These are phyloP conservation scores for Fusarium paranaense DNA, from an alignment of 2,329 filamentous ascomycete species.

Conservation along the genomic window DNA sequence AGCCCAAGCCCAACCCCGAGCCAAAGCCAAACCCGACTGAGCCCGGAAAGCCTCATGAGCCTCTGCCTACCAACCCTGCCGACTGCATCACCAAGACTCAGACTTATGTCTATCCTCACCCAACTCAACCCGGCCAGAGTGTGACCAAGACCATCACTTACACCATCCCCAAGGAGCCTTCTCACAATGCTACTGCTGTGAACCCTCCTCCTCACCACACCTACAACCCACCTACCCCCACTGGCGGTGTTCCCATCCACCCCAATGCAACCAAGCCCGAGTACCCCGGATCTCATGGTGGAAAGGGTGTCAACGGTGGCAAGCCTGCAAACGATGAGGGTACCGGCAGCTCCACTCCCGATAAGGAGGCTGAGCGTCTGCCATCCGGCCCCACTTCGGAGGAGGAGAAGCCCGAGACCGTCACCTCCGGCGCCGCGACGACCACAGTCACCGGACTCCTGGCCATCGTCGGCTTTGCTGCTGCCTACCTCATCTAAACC, in stretches of 20 bases:
- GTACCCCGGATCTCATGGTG: constrained; percentile 28
- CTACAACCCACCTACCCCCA: constrained; percentile 28
- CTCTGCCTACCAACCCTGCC: constrained; percentile 31
- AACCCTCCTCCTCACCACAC: constrained; percentile 37
- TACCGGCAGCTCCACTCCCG: constrained; percentile 10
- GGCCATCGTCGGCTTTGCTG: constrained; percentile 53
- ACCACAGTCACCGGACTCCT: constrained; percentile 51
- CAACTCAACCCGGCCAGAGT: constrained; percentile 36
- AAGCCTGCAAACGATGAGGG: not conserved
- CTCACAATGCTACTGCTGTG: constrained; percentile 32
- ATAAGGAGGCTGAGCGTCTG: constrained; percentile 17
- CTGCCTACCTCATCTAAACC: constrained; percentile 56
- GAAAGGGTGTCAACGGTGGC: constrained; percentile 18
- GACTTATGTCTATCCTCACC: constrained; percentile 43
- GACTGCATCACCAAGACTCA: constrained; percentile 43
- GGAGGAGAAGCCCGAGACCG: constrained; percentile 16
- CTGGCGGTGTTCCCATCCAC: constrained; percentile 24
- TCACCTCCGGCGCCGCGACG: constrained; percentile 45
- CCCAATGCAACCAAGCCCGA: constrained; percentile 31
- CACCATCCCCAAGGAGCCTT: constrained; percentile 34
- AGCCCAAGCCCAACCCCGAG: constrained; percentile 31
- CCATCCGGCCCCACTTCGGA: constrained; percentile 28
- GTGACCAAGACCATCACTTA: constrained; percentile 44
- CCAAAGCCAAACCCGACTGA: constrained; percentile 14
- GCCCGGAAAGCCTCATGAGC: constrained; percentile 33